Evolutionary conservation across 768 basidiomycete genomes (phyloP).

Genomic region (Leccinum sublutescens): DNA sequence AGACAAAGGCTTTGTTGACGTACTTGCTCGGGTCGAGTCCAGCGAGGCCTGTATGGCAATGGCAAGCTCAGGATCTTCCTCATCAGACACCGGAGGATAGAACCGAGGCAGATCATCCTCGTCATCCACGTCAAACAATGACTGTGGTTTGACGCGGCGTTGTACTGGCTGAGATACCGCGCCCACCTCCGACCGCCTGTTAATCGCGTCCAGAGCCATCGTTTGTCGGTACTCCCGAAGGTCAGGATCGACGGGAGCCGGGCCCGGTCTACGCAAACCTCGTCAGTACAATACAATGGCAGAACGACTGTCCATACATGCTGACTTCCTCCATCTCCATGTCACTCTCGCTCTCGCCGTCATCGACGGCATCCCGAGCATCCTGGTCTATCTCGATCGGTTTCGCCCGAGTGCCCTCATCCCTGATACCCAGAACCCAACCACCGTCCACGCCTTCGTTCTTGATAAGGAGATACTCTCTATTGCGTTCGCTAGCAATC

Average conservation of each 20-base stretch:
- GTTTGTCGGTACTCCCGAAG: slow-evolving; percentile 58
- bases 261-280: slow-evolving; percentile 27
- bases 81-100: slow-evolving; percentile 30
- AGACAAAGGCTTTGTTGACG: slow-evolving; percentile 4
- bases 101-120: slow-evolving; percentile 39
- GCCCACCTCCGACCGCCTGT: slow-evolving; percentile 42
- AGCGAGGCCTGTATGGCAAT: slow-evolving; percentile 64
- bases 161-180: slow-evolving; percentile 26
- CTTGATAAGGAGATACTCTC: slow-evolving; percentile 92
- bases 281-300: slow-evolving; percentile 8
- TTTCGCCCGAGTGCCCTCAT: slow-evolving; percentile 78
- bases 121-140: slow-evolving; percentile 55
- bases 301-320: slow-evolving; percentile 48
- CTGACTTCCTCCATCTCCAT: slow-evolving; percentile 80
- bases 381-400: slow-evolving; percentile 85
- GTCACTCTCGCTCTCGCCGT: slow-evolving; percentile 48
- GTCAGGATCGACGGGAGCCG: slow-evolving; percentile 52
- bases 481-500: slow-evolving; percentile 93
- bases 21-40: slow-evolving; percentile 27
- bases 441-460: slow-evolving; percentile 86
- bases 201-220: slow-evolving; percentile 61
- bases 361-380: slow-evolving; percentile 35
- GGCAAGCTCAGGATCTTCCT: slow-evolving; percentile 57
- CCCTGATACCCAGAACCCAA: slow-evolving; percentile 91
- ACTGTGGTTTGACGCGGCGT: slow-evolving; percentile 38